Percentiles rank a stretch among this genome's conserved stretches.
Conservation (phyloP, 305 asterid species). For the Coffea humblotiana region DNA sequence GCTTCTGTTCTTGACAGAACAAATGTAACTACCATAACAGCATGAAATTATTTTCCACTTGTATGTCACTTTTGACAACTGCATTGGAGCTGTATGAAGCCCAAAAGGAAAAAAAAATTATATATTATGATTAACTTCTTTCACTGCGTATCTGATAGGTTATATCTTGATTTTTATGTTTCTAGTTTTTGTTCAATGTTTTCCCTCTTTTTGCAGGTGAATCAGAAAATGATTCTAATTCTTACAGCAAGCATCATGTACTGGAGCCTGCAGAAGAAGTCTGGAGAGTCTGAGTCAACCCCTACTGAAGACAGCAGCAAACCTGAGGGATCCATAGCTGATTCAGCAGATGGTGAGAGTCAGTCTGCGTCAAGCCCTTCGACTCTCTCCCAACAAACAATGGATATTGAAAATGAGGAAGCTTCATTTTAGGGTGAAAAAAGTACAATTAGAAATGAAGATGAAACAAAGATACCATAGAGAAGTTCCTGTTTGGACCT, state of each 20-base stretch:
- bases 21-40: not conserved
- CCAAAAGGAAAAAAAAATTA: too few species aligned
- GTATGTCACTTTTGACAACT: not conserved
- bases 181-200: not conserved
- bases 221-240: constrained; percentile 80
- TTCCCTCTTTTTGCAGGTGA: constrained; percentile 45
- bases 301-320: constrained; percentile 15
- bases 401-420: constrained; percentile 8
- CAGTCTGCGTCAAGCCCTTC: constrained; percentile 8
- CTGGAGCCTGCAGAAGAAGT: constrained; percentile 73
- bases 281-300: constrained; percentile 27
- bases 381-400: not conserved
- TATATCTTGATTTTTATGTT: not conserved
- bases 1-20: not conserved
- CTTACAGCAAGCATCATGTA: constrained; percentile 88
- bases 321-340: constrained; percentile 28
- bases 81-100: too few species aligned
- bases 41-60: not conserved
- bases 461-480: not conserved
- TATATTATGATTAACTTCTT: too few species aligned
- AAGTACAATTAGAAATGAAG: constrained; percentile 3
- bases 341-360: constrained; percentile 24
- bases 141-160: not conserved
- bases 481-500: constrained; percentile 4
- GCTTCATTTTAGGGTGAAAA: constrained; percentile 11